Evolutionary conservation across 2,329 filamentous ascomycete genomes (phyloP).

Genomic region (Conoideocrella luteorostrata): DNA sequence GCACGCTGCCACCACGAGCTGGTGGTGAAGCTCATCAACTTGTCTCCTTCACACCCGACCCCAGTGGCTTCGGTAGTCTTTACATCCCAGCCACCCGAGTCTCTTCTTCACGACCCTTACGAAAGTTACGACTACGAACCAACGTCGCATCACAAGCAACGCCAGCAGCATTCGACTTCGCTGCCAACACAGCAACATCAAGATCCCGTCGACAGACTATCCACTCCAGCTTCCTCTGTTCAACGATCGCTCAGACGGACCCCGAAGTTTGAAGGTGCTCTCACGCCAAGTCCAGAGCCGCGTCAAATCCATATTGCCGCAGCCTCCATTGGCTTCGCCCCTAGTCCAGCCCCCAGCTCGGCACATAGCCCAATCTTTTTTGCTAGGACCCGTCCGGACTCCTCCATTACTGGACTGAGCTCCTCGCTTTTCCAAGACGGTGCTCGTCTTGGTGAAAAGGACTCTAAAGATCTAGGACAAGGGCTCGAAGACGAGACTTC

Average conservation of each 20-base stretch:
- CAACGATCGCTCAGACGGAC: conserved; percentile 44
- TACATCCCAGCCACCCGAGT: conserved; percentile 35
- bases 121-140: conserved; percentile 39
- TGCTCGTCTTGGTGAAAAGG: conserved; percentile 24
- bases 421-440: conserved; percentile 24
- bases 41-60: conserved; percentile 36
- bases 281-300: conserved; percentile 37
- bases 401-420: conserved; percentile 33
- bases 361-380: conserved; percentile 9
- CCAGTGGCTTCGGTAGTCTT: conserved; percentile 35
- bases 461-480: conserved; percentile 44
- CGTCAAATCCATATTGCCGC: conserved; percentile 39
- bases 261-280: conserved; percentile 40
- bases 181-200: conserved; percentile 12
- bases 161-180: conserved; percentile 25
- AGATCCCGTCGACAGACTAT: conserved; percentile 29
- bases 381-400: conserved; percentile 12
- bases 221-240: conserved; percentile 39
- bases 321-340: conserved; percentile 42
- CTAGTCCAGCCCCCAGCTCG: conserved; percentile 28
- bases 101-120: conserved; percentile 47
- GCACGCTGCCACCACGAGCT: conserved; percentile 24
- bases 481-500: conserved; percentile 35
- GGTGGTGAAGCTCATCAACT: conserved; percentile 39
- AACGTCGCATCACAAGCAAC: conserved; percentile 34